These are phyloP conservation scores for Tetrapisispora pingtungensis DNA, from an alignment of 805 yeast species.

Conservation along the genomic window DNA sequence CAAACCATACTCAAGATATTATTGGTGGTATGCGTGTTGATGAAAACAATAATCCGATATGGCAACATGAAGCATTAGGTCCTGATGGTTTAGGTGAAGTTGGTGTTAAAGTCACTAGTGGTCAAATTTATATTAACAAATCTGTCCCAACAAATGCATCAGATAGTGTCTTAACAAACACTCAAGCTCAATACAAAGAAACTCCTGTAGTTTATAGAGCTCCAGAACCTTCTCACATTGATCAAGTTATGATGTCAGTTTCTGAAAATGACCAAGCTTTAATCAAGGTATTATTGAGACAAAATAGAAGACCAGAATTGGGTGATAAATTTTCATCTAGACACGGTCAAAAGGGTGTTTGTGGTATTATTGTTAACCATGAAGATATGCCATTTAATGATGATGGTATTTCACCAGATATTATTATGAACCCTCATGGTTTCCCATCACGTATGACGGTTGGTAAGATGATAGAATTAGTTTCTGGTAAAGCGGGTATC, in stretches of 20 bases:
- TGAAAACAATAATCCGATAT: constrained; percentile 69
- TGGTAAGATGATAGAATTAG: constrained; percentile 94
- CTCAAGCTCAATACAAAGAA: constrained; percentile 60
- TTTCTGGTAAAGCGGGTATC: constrained; percentile 97
- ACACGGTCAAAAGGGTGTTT: constrained; percentile 98
- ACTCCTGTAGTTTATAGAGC: constrained; percentile 88
- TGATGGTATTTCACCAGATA: constrained; percentile 85
- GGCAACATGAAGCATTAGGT: constrained; percentile 79
- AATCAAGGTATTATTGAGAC: constrained; percentile 84
- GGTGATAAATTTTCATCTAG: constrained; percentile 97
- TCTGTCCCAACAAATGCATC: constrained; percentile 82
- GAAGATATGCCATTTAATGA: constrained; percentile 96
- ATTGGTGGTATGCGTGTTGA: constrained; percentile 87
- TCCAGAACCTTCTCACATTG: constrained; percentile 91
- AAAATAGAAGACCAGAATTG: constrained; percentile 92
- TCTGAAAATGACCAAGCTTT: constrained; percentile 92
- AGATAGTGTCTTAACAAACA: constrained; percentile 34
- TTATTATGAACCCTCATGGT: constrained; percentile 98
- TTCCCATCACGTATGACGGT: constrained; percentile 99
- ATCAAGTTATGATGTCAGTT: constrained; percentile 95
- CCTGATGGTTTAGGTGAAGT: constrained; percentile 96
- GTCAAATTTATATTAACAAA: constrained; percentile 90
- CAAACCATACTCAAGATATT: constrained; percentile 87
- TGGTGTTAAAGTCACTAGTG: constrained; percentile 81
- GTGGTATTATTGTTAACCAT: constrained; percentile 95